Conservation (phyloP, 2,329 filamentous ascomycete genomes). For the Achaetomium macrosporum region DNA sequence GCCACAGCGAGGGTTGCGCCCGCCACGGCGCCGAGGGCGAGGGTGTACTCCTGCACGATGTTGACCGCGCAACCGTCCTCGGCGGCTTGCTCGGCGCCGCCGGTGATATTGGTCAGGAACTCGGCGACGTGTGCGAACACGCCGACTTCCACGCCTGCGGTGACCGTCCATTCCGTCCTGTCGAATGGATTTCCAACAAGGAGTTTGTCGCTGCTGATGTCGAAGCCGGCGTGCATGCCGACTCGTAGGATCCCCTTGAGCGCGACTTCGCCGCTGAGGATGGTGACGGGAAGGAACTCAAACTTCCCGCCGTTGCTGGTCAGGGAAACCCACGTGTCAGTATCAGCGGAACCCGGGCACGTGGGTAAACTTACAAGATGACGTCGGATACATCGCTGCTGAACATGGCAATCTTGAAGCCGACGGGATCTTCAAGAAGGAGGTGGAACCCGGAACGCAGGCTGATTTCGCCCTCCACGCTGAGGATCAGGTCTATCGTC, state of each 20-base stretch:
- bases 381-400: slow-evolving; percentile 42
- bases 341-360: background rate
- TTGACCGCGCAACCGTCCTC: slow-evolving; percentile 38
- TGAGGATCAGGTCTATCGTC: slow-evolving; percentile 47
- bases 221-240: slow-evolving; percentile 40
- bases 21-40: slow-evolving; percentile 49
- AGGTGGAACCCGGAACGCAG: slow-evolving; percentile 52
- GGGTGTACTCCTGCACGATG: slow-evolving; percentile 43
- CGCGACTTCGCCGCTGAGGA: slow-evolving; percentile 37
- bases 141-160: slow-evolving; percentile 42
- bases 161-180: slow-evolving; percentile 21
- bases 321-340: background rate
- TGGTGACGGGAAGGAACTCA: slow-evolving; percentile 50
- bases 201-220: slow-evolving; percentile 22
- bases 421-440: slow-evolving; percentile 44
- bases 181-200: background rate
- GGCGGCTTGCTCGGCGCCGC: slow-evolving; percentile 25
- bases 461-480: slow-evolving; percentile 40
- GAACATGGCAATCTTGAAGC: slow-evolving; percentile 46
- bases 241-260: slow-evolving; percentile 45
- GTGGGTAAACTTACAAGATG: slow-evolving; percentile 38
- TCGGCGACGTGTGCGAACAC: slow-evolving; percentile 50
- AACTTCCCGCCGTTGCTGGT: slow-evolving; percentile 41
- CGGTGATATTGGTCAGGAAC: slow-evolving; percentile 47
- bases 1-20: slow-evolving; percentile 45